phyloP scores from a whole-genome alignment of 257 asterid species.

The Ligustrum vulgare region DNA sequence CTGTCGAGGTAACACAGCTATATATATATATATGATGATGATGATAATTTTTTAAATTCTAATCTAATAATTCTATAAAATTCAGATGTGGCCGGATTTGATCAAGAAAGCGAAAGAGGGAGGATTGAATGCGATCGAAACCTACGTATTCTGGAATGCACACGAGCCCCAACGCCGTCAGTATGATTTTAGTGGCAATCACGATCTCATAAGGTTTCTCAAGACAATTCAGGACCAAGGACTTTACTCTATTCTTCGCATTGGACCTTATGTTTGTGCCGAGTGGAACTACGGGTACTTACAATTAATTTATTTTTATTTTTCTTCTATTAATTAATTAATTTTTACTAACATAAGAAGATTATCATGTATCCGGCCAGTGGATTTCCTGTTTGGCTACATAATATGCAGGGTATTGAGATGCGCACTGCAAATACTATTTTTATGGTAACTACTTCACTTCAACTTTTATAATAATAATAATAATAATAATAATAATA shows the following conservation, averaged over 20 bases:
- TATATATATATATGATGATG: no score
- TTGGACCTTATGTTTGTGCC: conserved; percentile 88
- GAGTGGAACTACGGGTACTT: conserved; percentile 84
- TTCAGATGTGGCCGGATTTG: conserved; percentile 84
- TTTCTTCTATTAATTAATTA: not conserved
- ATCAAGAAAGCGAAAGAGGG: conserved; percentile 72
- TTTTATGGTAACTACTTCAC: conserved; percentile 42
- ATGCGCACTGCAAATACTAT: conserved; percentile 59
- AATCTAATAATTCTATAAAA: not conserved
- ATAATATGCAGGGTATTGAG: conserved; percentile 53
- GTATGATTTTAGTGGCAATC: conserved; percentile 64
- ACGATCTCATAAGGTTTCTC: conserved; percentile 61
- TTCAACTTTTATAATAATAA: no score
- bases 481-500: no score
- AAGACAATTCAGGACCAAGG: conserved; percentile 59
- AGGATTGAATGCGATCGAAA: conserved; percentile 74
- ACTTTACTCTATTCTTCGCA: conserved; percentile 63
- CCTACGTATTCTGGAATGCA: conserved; percentile 81
- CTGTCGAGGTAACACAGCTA: conserved; percentile 34
- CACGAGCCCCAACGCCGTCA: conserved; percentile 67
- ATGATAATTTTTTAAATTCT: no score
- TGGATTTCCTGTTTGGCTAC: conserved; percentile 84
- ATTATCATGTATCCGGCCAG: conserved; percentile 17
- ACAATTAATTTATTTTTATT: not conserved
- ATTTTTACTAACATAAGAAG: not conserved